Evolutionary conservation across 495 filamentous ascomycete genomes (phyloP).

Genomic region (Hypoxylon lenormandii): DNA sequence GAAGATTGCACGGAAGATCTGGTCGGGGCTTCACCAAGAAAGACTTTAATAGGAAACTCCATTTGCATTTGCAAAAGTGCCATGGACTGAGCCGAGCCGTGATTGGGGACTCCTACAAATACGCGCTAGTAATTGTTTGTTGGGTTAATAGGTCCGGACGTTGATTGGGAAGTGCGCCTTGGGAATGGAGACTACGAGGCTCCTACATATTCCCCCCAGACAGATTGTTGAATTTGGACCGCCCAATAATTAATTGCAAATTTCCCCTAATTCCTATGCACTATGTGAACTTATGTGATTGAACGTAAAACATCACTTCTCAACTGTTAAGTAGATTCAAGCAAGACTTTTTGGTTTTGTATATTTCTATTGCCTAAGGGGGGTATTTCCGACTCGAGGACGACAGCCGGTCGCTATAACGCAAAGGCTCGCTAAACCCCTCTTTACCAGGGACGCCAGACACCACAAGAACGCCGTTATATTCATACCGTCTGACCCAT

Average conservation of each 20-base stretch:
- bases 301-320: neutral
- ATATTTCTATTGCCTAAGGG: conserved; percentile 34
- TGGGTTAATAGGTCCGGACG: conserved; percentile 16
- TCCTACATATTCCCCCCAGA: neutral
- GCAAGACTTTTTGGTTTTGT: neutral
- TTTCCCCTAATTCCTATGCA: neutral
- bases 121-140: conserved; percentile 2
- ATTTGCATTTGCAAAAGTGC: conserved; percentile 21
- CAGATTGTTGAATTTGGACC: conserved; percentile 12
- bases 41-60: neutral
- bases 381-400: conserved; percentile 42
- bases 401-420: neutral
- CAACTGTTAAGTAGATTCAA: neutral
- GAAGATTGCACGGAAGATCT: neutral
- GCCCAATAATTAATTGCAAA: too few relatives aligned
- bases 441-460: neutral
- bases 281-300: neutral
- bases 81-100: conserved; percentile 37
- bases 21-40: neutral
- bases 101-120: neutral
- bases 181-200: conserved; percentile 13
- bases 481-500: neutral
- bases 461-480: conserved; percentile 16
- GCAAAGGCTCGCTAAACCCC: neutral
- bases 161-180: conserved; percentile 17